Base-by-base conservation (phyloP, 192 early-diverging fungal genomes). In the Coemansia asiatica region DNA sequence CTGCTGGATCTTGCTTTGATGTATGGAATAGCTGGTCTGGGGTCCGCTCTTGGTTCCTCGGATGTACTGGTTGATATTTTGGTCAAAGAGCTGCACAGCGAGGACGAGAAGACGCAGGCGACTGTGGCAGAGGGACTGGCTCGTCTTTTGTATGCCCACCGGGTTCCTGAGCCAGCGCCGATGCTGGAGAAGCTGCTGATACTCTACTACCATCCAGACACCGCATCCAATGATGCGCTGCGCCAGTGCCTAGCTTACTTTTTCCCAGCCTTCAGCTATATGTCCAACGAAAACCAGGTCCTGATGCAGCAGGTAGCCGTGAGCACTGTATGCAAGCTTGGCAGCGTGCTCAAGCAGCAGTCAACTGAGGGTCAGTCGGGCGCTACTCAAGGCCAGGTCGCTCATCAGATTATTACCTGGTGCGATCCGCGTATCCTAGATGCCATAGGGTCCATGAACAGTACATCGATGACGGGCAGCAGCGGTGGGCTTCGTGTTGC, bases 171-270 rank as follows among this genome's bases (percentile, higher is more conserved):
- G 29, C 78, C 81, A 0, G 69, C 72, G n/a, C 49, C 35, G 13
- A 67, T 79, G 18, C 73, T 96, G 51, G 84, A 90, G 40, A 79
- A 86, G 67, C 67, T 96, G 70, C 76, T 94, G n/a, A 74, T 92
- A 0, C 70, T 94, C 18, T 96, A 95, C 76, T 95, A 90, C 74
- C 88, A 94, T 71, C 90, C 90, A 18, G 64, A 75, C 2, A 93
- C 90, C 7, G 75, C 66, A 12, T 64, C 55, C 31, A 94, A 94
- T 66, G 75, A 88, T 51, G 83, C 86, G 13, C 75, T 93, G 57
- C 82, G 90, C 1, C 93, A 95, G 68, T 96, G 93, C 64, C 83
- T 96, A n/a, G 86, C 84, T 22, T 96, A 94, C 69, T 96, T 96
- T 59, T 86, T 96, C 59, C 93, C 91, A 8, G 90, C 89, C 13